Base-by-base conservation (phyloP, 164 flowering plant genomes). In the Paratinospora sagittata region DNA sequence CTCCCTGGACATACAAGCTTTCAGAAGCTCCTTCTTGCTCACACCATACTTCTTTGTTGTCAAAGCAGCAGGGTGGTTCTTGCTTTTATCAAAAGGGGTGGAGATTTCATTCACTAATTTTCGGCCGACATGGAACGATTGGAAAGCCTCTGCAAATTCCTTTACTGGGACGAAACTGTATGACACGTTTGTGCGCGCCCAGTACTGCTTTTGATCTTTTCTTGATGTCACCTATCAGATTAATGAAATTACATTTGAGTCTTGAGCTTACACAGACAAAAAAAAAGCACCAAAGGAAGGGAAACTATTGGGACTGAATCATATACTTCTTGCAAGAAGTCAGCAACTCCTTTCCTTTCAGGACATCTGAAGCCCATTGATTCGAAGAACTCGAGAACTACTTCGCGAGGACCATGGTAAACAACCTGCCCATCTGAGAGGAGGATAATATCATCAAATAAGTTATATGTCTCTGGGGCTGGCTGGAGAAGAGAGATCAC, bases 401-500 rank as follows among this genome's bases (percentile, higher is more conserved):
- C 8, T n/a, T 52, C 63, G 30, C 71, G 71, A 21, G 71, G 71
- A 52, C 71, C 71, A 66, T 91, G 91, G 63, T 91, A 90, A 61
- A 90, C 88, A 33, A 88, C 81, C 45, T 81, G 81, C 7, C 95
- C 91, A 67, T 91, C 93, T 1, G 93, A 85, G 36, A 91, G 70
- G 57, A 91, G 90, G 30, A 91, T 79, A 47, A 91, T 85, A 75
- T 90, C 97, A 71, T 89, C 92, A 26, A 91, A 91, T 23, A 91
- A 86, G 43, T 88, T 75, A 34, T 82, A 91, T 27, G 90, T 88
- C 81, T 91, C 97, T 1, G 93, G 97, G 19, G 97, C 89, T 8
- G 97, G 97, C 79, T 91, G 97, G 36, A 91, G 85, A 39, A 91
- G 91, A 24, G 95, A 89, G 57, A 91, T 87, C 47, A 91, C 39